Evolutionary conservation across 2,329 filamentous ascomycete species (phyloP).

Genomic region (Pestalotiopsis sp.): DNA sequence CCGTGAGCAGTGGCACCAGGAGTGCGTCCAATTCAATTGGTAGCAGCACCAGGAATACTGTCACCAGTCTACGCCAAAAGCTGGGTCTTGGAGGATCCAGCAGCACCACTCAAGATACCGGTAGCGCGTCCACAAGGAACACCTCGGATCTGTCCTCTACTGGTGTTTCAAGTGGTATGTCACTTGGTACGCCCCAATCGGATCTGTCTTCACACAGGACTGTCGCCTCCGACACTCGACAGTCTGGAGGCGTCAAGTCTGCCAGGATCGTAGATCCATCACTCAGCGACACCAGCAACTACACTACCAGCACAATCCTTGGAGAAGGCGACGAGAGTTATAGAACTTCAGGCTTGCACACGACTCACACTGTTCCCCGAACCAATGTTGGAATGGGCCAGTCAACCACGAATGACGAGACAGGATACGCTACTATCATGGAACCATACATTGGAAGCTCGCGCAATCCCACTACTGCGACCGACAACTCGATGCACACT

Average conservation of each 20-base stretch:
- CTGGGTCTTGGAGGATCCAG: background rate
- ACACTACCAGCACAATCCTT: background rate
- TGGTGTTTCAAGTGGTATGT: background rate
- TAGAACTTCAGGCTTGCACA: background rate
- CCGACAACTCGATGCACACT: background rate
- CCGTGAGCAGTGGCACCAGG: background rate
- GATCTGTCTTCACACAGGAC: background rate
- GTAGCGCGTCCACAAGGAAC: background rate
- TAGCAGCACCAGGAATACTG: background rate
- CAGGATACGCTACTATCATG: background rate
- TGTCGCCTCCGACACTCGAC: background rate
- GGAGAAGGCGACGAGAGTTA: background rate
- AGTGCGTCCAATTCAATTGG: background rate
- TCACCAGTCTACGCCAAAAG: background rate
- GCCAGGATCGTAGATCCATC: background rate
- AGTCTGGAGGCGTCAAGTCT: background rate
- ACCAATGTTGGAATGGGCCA: background rate
- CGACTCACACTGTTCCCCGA: background rate
- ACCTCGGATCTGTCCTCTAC: background rate
- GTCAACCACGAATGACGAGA: background rate
- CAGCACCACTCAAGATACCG: background rate
- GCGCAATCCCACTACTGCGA: background rate
- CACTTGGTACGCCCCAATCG: background rate
- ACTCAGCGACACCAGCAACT: background rate
- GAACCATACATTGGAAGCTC: background rate